Percentiles rank a stretch among this genome's conserved stretches.
Conservation (phyloP, 805 yeast species). For the Lachancea waltii region DNA sequence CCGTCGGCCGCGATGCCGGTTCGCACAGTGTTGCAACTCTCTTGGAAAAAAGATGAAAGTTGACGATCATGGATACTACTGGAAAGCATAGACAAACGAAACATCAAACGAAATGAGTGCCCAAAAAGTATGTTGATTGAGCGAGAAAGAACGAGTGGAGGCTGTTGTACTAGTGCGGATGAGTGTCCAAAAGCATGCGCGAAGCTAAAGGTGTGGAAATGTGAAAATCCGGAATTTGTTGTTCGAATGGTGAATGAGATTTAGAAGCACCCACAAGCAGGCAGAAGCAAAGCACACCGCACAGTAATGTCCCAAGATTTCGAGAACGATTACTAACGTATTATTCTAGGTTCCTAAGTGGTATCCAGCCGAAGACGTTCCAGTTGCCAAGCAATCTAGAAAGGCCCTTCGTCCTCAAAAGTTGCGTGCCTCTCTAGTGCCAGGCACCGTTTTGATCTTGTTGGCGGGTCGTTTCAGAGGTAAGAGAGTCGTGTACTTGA, state of each 20-base stretch:
- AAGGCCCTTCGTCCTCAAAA: constrained; percentile 89
- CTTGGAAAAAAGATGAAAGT: constrained; percentile 6
- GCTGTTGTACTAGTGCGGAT: background rate
- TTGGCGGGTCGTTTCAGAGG: constrained; percentile 99
- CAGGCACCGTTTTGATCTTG: constrained; percentile 96
- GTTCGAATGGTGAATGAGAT: no score
- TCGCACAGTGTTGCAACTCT: background rate
- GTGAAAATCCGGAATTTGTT: no score
- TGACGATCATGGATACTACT: constrained; percentile 1
- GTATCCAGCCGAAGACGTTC: constrained; percentile 89
- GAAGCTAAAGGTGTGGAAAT: background rate
- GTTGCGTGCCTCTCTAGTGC: constrained; percentile 91
- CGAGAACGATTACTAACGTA: constrained; percentile 16
- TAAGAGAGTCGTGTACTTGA: constrained; percentile 97
- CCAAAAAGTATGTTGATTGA: constrained; percentile 27
- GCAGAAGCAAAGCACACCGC: no score
- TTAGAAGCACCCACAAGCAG: no score
- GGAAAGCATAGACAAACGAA: constrained; percentile 5
- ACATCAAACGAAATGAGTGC: constrained; percentile 31
- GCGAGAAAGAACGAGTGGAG: background rate
- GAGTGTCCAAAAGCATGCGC: background rate
- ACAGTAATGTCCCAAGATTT: no score
- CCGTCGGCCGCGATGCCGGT: constrained; percentile 1
- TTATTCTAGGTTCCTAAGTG: constrained; percentile 67
- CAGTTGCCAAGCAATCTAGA: constrained; percentile 84